Evolutionary conservation across 148 eudicot genomes (phyloP), one percentile per base, ranked within the genome.

Genomic region (Diospyros kaki): DNA sequence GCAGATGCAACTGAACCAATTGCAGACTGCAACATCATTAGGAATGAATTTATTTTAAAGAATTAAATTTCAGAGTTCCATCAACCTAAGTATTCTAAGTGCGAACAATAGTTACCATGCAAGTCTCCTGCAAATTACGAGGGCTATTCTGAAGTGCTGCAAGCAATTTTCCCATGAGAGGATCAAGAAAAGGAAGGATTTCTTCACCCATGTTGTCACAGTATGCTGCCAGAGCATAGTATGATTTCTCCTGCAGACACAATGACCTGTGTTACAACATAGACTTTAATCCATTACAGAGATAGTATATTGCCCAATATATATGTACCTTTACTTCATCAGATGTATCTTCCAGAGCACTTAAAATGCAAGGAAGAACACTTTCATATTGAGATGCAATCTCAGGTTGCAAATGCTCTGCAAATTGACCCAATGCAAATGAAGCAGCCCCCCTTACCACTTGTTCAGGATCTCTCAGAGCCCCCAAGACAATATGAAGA

Each of bases 1-100:
- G 98, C 98, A 76, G 98, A 83, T 66, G 97, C 98, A 84, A 94
- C 91, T 65, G 98, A 92, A 70, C 97, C 97, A 75, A 94, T 92
- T 55, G 97, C 97, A 79, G 97, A 94, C 98, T 94, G 83, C 74
- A 88, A 77, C 18, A 67, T 56, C 58, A 78, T 64, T 12, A 55
- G 53, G 60, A 45, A 63, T 28, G 69, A 68, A 42, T 11, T 81
- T 28, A 76, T 11, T 42, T 50, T 15, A 76, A 81, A 39, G 14
- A 6, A 69, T 66, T 54, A 73, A 61, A 56, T 56, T 69, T 60
- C 63, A 13, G n/a, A 53, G 59, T 15, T 67, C 38, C 68, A 41
- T 52, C 38, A 39, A 15, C 17, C 51, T 53, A 68, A 43, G 58
- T 28, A 18, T 64, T 71, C 17, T 44, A 64, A 66, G 51, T 41